Evolutionary conservation across 108 stramenopile species (phyloP).

Genomic region (Skeletonema grethae): DNA sequence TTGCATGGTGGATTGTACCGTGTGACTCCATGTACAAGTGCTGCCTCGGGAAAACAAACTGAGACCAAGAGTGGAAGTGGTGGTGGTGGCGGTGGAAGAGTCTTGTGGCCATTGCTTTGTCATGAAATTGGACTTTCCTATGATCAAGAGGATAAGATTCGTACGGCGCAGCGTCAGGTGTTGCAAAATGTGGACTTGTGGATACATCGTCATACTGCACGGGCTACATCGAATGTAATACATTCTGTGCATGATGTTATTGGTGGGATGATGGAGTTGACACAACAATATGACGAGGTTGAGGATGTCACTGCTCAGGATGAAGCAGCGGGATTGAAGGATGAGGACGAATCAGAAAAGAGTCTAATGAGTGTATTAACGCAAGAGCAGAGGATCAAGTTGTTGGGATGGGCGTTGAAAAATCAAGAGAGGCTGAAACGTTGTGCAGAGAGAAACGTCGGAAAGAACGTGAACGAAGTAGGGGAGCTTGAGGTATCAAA

Average conservation of each 20-base stretch:
- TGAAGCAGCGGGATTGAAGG: neutral
- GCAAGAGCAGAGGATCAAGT: conserved; percentile 62
- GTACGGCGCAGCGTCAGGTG: conserved; percentile 63
- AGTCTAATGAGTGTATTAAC: conserved; percentile 52
- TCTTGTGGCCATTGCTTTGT: conserved; percentile 91
- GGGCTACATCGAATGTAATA: conserved; percentile 64
- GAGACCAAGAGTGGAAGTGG: conserved; percentile 19
- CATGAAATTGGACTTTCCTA: conserved; percentile 89
- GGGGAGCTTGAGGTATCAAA: conserved; percentile 43
- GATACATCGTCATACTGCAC: conserved; percentile 80
- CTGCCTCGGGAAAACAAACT: neutral
- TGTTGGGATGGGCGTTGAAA: conserved; percentile 65
- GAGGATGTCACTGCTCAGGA: neutral
- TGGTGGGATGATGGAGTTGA: conserved; percentile 53
- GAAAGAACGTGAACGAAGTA: neutral
- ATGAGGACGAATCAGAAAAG: conserved; percentile 23
- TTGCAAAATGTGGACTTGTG: conserved; percentile 60
- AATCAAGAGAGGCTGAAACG: conserved; percentile 46
- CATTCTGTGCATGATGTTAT: conserved; percentile 60
- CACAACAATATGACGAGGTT: conserved; percentile 29
- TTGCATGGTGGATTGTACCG: conserved; percentile 60
- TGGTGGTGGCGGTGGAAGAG: conserved; percentile 17
- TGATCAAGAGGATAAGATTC: conserved; percentile 91
- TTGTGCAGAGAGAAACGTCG: conserved; percentile 16
- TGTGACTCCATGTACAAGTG: conserved; percentile 46